Evolutionary conservation across 2,329 filamentous ascomycete genomes (phyloP).

Genomic region (Mollisiaceae sp.): DNA sequence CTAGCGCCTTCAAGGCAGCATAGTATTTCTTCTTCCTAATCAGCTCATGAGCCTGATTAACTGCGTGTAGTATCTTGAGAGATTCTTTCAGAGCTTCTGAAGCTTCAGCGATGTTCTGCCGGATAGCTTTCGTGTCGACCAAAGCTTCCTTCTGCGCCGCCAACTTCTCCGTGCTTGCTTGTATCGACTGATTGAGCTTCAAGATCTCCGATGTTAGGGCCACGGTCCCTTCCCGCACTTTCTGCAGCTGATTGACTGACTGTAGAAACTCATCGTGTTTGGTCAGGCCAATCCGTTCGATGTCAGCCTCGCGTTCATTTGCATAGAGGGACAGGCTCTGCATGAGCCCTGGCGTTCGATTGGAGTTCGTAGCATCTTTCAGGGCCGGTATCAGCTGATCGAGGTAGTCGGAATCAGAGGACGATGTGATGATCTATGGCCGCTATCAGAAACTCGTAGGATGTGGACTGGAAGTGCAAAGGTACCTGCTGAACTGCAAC

Average conservation of each 20-base stretch:
- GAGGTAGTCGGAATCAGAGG: conserved; percentile 90
- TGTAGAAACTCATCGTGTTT: conserved; percentile 97
- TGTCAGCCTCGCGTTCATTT: conserved; percentile 84
- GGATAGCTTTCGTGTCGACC: conserved; percentile 88
- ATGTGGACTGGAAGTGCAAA: not conserved
- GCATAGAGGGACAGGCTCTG: conserved; percentile 83
- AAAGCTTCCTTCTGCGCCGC: conserved; percentile 93
- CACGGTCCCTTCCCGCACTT: conserved; percentile 89
- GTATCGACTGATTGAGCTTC: conserved; percentile 91
- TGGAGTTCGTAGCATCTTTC: conserved; percentile 82
- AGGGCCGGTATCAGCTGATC: conserved; percentile 94
- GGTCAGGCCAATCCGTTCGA: conserved; percentile 91
- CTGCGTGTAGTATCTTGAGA: conserved; percentile 86
- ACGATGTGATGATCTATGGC: conserved; percentile 86
- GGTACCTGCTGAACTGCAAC: conserved; percentile 42
- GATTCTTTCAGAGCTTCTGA: conserved; percentile 88
- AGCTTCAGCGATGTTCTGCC: conserved; percentile 95
- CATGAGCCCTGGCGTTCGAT: conserved; percentile 73
- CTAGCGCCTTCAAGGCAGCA: conserved; percentile 87
- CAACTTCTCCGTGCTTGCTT: conserved; percentile 90
- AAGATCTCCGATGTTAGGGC: conserved; percentile 88
- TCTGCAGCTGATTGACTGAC: conserved; percentile 92
- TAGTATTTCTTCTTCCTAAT: conserved; percentile 95
- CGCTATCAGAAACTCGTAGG: conserved; percentile 21
- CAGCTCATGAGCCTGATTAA: conserved; percentile 93